Evolutionary conservation across 768 basidiomycete species (phyloP).

Genomic region (Chalciporus chontae): DNA sequence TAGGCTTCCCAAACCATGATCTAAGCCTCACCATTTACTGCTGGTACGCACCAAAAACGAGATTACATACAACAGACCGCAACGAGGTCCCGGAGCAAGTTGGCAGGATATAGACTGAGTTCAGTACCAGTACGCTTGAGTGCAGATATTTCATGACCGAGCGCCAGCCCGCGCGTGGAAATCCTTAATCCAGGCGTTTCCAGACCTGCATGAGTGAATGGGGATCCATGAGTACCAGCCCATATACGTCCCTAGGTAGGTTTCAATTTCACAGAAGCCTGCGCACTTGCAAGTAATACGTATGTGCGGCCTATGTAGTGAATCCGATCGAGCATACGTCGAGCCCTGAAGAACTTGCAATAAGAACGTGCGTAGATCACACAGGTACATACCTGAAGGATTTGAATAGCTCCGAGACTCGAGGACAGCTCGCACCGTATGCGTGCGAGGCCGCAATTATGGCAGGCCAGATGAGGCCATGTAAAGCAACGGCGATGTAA

Average conservation of each 20-base stretch:
- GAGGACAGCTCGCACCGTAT: constrained; percentile 21
- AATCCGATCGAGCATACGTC: constrained; percentile 4
- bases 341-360: background rate
- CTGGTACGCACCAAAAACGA: constrained; percentile 19
- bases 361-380: constrained; percentile 8
- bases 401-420: constrained; percentile 28
- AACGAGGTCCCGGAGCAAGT: constrained; percentile 16
- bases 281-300: constrained; percentile 12
- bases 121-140: constrained; percentile 23
- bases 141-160: constrained; percentile 35
- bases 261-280: constrained; percentile 39
- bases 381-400: constrained; percentile 26
- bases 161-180: constrained; percentile 30
- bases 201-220: constrained; percentile 26
- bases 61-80: constrained; percentile 27
- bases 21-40: constrained; percentile 21
- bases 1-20: constrained; percentile 11
- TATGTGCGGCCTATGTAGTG: constrained; percentile 21
- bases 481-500: constrained; percentile 9
- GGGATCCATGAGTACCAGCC: too few relatives aligned
- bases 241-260: constrained; percentile 29
- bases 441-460: constrained; percentile 30
- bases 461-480: constrained; percentile 31
- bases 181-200: constrained; percentile 34
- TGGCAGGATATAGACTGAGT: constrained; percentile 6